Evolutionary conservation across 1,139 yeast species (phyloP).

Genomic region (Pichia sp.): DNA sequence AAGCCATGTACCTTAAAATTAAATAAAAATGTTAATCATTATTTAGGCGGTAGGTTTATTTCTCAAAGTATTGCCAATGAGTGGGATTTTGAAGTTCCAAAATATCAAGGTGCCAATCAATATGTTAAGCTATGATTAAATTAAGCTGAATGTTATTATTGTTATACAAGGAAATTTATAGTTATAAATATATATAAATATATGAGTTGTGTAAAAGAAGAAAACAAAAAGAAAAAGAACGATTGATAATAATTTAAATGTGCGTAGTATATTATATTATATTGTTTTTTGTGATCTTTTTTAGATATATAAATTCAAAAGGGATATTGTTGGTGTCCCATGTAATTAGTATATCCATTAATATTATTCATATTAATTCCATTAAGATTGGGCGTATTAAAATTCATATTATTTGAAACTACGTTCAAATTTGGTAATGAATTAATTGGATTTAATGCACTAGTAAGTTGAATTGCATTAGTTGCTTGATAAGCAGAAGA

Average conservation of each 20-base stretch:
- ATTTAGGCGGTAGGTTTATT: slow-evolving; percentile 86
- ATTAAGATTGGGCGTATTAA: background rate
- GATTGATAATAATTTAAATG: too few relatives aligned
- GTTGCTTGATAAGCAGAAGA: too few relatives aligned
- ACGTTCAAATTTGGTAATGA: background rate
- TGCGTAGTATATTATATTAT: too few relatives aligned
- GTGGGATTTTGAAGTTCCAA: slow-evolving; percentile 61
- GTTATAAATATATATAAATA: too few relatives aligned
- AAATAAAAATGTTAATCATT: slow-evolving; percentile 45
- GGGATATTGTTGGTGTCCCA: slow-evolving; percentile 8
- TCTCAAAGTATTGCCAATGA: slow-evolving; percentile 58
- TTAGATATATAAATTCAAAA: too few relatives aligned
- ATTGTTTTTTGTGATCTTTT: too few relatives aligned
- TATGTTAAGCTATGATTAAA: too few relatives aligned
- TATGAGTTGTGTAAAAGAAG: too few relatives aligned
- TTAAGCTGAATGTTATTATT: too few relatives aligned
- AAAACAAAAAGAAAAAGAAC: background rate
- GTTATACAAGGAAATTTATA: too few relatives aligned
- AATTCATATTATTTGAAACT: background rate
- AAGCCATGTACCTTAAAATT: slow-evolving; percentile 71
- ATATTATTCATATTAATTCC: slow-evolving; percentile 1
- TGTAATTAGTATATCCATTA: slow-evolving; percentile 1
- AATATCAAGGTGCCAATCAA: slow-evolving; percentile 50
- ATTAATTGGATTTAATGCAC: background rate
- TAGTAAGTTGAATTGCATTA: background rate